Base-by-base conservation (phyloP, 768 basidiomycete species). In the Lactarius sanguifluus region DNA sequence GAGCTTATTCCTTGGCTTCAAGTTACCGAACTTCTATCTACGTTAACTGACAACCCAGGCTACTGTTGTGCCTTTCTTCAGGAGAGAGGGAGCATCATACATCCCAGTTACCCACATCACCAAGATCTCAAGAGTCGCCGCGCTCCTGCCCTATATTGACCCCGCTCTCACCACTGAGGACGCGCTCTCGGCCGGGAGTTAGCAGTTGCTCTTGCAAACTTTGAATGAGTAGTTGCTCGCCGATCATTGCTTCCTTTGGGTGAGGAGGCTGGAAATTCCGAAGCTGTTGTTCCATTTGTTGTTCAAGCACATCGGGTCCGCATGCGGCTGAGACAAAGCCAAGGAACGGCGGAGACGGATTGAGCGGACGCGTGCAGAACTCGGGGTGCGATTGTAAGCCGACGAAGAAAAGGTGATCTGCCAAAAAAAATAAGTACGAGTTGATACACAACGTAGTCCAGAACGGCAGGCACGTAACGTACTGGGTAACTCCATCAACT, bases 381-480 rank as follows among this genome's bases (percentile, higher is more conserved):
- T 99, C 97, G 0, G 97, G 97, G 73, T 99, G 97, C 1, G 97
- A 93, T 79, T 99, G 97, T 54, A 99, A 81, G 28, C 87, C 97
- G 54, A 96, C 79, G 75, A 96, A 98, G 82, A 86, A 99, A 2
- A 94, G 92, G 77, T 99, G 97, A 71, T 92, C 96, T 93, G 70
- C 16, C 28, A 12, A 28, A 45, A 30, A 16, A 23, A 45, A 43
- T 32, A 62, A 8, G 16, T 10, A 36, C n/a, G 5, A 16, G 45
- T 43, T 18, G 2, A 63, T 47, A 62, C 38, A 60, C 58, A 61
- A 45, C 25, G 61, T 32, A 63, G 28, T 28, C 43, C 32, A 18
- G 25, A 59, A 15, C 12, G 47, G 30, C 34, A 25, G 55, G 52
- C 36, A 47, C 52, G 34, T 38, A 25, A 83, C 88, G 64, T 69